Evolutionary conservation across 208 protist species (phyloP), one percentile per base, ranked within the genome.

Genomic region (Herpetomonas tarakana): DNA sequence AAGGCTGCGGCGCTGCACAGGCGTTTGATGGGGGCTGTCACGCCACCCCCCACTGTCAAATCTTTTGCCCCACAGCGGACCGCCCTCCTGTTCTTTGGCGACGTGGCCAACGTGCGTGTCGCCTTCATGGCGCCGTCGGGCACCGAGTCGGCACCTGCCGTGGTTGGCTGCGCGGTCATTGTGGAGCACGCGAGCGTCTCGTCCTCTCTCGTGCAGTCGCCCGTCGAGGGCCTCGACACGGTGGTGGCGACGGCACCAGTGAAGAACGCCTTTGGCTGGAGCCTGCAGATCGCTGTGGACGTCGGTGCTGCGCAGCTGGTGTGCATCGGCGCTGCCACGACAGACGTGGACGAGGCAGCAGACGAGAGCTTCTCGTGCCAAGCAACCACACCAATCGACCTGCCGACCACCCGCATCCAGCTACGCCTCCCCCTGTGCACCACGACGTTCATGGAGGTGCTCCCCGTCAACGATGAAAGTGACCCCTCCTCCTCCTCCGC

Each of bases 381-480:
- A n/a, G n/a, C n/a, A n/a, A n/a, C n/a, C n/a, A 41, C 35, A 18
- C 35, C 35, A 18, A 41, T 41, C 14, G 35, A 41, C 35, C 6
- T 49, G 16, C 44, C 44, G 16, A 18, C 6, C 44, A 18, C 19
- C 11, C 6, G 4, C 11, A 4, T 22, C 16, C 3, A 22, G 11
- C 3, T 49, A 4, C 9, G 16, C 16, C 3, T 49, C 16, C 44
- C 44, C 16, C 44, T 49, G 3, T 18, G 11, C 4, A 22, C 44
- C 3, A 49, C 44, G 6, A 49, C 44, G 4, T 49, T 49, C 44
- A 49, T 49, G 44, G 16, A 49, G 44, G 44, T 49, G 16, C 16
- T n/a, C n/a, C n/a, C n/a, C n/a, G n/a, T n/a, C n/a, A n/a, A n/a
- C n/a, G n/a, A n/a, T n/a, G n/a, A n/a, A n/a, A n/a, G n/a, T n/a